Base-by-base conservation (phyloP, 169 alveolate genomes). In the Eimeria nieschulzi region DNA sequence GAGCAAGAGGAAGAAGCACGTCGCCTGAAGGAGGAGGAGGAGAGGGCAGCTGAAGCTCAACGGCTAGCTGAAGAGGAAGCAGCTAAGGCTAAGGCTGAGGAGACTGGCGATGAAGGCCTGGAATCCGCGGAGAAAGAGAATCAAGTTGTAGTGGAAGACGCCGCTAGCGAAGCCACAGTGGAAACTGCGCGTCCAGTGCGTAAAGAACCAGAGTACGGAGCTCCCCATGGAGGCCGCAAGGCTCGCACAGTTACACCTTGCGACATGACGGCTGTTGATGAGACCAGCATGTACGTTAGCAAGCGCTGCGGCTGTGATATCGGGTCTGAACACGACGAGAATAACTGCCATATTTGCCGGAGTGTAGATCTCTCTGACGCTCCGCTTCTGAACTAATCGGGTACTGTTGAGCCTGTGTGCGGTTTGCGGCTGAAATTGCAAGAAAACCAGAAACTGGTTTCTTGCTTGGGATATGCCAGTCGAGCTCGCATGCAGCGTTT, bases 251-350 rank as follows among this genome's bases (percentile, higher is more conserved):
- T 93, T 17, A 93, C 95, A 19, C 96, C 96, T 10, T 95, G 96
- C 80, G 96, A 95, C 70, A 93, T 95, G 96, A 82, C 92, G 55
- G 94, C 93, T 7, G 90, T 95, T 56, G 96, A 95, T 56, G 95
- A 95, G 76, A 93, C 95, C 39, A 95, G 95, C 53, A 95, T 92
- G 91, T 93, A 93, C 54, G 88, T 95, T 64, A 93, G 95, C 66
- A 93, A 88, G 84, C 94, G 95, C 54, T 95, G 96, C 64, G 96
- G 96, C 26, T 95, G 96, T 85, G 96, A 95, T 80, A 94, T 95
- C 64, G 95, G 95, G n/a, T 95, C 91, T 10, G 94, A 91, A n/a
- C 95, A 93, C 93, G 95, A 95, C 71, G 96, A 95, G 75, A 95
- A 95, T 93, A 85, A 88, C 61, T 95, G 96, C 80, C 95, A 91